phyloP scores from a whole-genome alignment of 495 filamentous ascomycete species.

The Thermothielavioides terrestris region DNA sequence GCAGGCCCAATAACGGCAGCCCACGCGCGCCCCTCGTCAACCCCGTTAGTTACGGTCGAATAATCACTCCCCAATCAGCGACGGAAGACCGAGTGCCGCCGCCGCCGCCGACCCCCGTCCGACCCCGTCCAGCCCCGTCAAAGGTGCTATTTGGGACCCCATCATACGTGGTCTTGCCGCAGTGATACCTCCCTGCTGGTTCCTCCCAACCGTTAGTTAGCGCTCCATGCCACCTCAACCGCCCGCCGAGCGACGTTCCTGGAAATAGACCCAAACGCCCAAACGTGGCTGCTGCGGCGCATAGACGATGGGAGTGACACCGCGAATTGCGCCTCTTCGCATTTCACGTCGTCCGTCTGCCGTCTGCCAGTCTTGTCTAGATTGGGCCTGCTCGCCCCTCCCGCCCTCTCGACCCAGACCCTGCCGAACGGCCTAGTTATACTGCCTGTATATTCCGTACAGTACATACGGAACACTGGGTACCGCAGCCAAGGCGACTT shows the following conservation, averaged over 20 bases:
- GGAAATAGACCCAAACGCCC: slow-evolving; percentile 20
- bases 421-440: too few relatives aligned
- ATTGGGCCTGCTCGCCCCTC: neutral
- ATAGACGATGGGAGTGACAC: slow-evolving; percentile 14
- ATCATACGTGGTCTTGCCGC: slow-evolving; percentile 17
- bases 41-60: slow-evolving; percentile 23
- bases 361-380: slow-evolving; percentile 1
- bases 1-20: slow-evolving; percentile 22
- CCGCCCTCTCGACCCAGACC: neutral
- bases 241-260: slow-evolving; percentile 13
- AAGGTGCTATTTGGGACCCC: too few relatives aligned
- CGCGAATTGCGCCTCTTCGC: neutral
- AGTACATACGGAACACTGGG: too few relatives aligned
- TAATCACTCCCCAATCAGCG: slow-evolving; percentile 28
- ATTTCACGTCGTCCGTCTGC: neutral
- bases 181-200: slow-evolving; percentile 1
- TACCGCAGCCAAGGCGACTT: neutral
- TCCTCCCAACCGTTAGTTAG: neutral
- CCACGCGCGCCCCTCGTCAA: slow-evolving; percentile 22
- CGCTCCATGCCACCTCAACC: slow-evolving; percentile 1
- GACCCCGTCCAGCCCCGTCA: slow-evolving; percentile 15
- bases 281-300: slow-evolving; percentile 14
- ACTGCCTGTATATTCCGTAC: too few relatives aligned
- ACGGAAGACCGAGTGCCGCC: slow-evolving; percentile 2
- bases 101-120: slow-evolving; percentile 15